Percentiles rank a stretch among this genome's conserved stretches.
phyloP scores from a whole-genome alignment of 1,284 basidiomycete species.

The Leccinum subrobustum region DNA sequence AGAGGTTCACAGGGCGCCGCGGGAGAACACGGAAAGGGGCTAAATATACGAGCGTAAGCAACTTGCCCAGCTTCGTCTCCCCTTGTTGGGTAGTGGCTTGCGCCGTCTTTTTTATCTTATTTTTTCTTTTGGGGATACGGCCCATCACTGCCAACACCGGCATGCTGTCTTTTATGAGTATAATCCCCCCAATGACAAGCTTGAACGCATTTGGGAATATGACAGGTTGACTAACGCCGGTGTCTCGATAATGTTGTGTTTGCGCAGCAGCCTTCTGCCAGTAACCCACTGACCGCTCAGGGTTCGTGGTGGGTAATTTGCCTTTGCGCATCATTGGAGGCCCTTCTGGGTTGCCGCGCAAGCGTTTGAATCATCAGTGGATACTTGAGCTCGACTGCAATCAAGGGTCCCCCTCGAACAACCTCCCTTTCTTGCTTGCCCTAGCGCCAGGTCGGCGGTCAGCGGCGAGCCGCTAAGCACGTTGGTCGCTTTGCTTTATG shows the following conservation, averaged over 20 bases:
- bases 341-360: background rate
- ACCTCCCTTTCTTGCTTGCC: constrained; percentile 9
- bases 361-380: background rate
- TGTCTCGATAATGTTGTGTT: constrained; percentile 9
- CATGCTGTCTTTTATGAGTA: constrained; percentile 13
- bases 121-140: background rate
- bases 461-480: constrained; percentile 9
- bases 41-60: constrained; percentile 14
- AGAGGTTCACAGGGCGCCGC: background rate
- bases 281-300: constrained; percentile 16
- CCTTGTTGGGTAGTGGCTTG: background rate
- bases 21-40: constrained; percentile 6
- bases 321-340: background rate
- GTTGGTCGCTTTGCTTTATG: background rate
- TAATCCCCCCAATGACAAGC: background rate
- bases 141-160: constrained; percentile 1
- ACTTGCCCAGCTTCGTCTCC: constrained; percentile 6
- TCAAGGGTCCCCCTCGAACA: constrained; percentile 13
- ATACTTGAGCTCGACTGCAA: constrained; percentile 11
- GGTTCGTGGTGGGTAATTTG: constrained; percentile 12
- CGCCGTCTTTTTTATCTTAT: constrained; percentile 10
- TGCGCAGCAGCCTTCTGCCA: constrained; percentile 21
- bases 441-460: constrained; percentile 15
- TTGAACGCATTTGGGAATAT: background rate
- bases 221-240: constrained; percentile 7